Evolutionary conservation across 108 stramenopile genomes (phyloP).

Genomic region (Skeletonema costatum): DNA sequence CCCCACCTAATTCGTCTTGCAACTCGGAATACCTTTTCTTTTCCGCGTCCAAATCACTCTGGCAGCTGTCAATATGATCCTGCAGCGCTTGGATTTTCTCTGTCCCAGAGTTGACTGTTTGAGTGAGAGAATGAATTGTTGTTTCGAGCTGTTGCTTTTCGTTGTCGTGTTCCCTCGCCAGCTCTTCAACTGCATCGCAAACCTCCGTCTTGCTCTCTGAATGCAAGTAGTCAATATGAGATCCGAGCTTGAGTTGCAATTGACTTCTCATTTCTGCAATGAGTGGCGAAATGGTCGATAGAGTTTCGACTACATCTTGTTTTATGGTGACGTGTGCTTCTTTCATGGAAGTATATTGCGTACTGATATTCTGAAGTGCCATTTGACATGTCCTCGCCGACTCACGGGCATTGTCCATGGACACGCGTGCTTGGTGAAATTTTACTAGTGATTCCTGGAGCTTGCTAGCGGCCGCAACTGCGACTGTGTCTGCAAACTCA

Average conservation of each 20-base stretch:
- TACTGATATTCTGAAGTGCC: neutral
- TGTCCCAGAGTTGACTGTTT: conserved; percentile 1
- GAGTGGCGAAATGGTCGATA: neutral
- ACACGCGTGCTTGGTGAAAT: neutral
- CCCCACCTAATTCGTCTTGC: neutral
- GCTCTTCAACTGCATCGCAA: conserved; percentile 6
- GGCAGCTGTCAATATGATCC: conserved; percentile 1
- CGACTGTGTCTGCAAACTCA: conserved; percentile 27
- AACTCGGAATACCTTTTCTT: neutral
- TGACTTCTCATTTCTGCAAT: conserved; percentile 1
- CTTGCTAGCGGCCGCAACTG: conserved; percentile 18
- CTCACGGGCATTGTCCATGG: conserved; percentile 5
- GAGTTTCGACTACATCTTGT: neutral
- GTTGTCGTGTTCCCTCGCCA: conserved; percentile 10
- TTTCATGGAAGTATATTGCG: neutral
- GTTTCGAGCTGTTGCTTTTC: conserved; percentile 19
- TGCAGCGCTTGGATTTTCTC: conserved; percentile 8
- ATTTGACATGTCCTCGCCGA: neutral
- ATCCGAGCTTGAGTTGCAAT: conserved; percentile 5
- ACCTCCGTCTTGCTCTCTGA: conserved; percentile 9
- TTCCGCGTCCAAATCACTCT: conserved; percentile 1
- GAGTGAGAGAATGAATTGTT: conserved; percentile 8
- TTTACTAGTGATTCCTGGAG: conserved; percentile 5
- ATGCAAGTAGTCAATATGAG: neutral
- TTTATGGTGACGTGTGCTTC: conserved; percentile 2